A percentile compares a stretch with the other conserved stretches of the same genome.
These are phyloP conservation scores for Fusarium sp. DNA, from an alignment of 2,329 filamentous ascomycete genomes.

Conservation along the genomic window DNA sequence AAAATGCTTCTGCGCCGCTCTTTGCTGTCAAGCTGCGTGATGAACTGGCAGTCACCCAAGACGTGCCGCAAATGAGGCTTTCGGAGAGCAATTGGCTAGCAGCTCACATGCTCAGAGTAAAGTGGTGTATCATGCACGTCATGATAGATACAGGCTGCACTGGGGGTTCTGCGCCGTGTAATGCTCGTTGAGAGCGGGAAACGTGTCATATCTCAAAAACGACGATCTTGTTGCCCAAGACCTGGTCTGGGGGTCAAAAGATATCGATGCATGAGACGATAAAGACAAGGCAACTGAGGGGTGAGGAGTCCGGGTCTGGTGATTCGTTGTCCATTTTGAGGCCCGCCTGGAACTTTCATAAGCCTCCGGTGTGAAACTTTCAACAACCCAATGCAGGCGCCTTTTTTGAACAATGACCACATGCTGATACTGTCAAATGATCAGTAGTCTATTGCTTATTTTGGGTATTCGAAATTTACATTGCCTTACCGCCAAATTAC, in stretches of 20 bases:
- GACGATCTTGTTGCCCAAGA: neutral
- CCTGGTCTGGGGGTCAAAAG: neutral
- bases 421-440: neutral
- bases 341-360: neutral
- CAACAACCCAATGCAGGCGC: neutral
- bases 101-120: rapidly evolving
- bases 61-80: rapidly evolving
- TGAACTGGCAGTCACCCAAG: neutral
- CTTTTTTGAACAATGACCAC: neutral
- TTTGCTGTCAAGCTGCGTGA: neutral
- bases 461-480: neutral
- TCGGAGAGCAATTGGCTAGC: neutral
- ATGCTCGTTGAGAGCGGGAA: neutral
- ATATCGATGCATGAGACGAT: neutral
- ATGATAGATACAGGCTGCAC: neutral
- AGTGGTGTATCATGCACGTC: neutral
- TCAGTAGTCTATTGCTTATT: neutral
- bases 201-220: neutral
- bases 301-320: neutral
- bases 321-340: neutral
- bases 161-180: rapidly evolving
- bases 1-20: neutral
- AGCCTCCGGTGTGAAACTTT: neutral
- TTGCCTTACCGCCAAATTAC: neutral
- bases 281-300: neutral